These are phyloP conservation scores for Apiospora malaysiana DNA, from an alignment of 2,329 filamentous ascomycete species.

Conservation along the genomic window DNA sequence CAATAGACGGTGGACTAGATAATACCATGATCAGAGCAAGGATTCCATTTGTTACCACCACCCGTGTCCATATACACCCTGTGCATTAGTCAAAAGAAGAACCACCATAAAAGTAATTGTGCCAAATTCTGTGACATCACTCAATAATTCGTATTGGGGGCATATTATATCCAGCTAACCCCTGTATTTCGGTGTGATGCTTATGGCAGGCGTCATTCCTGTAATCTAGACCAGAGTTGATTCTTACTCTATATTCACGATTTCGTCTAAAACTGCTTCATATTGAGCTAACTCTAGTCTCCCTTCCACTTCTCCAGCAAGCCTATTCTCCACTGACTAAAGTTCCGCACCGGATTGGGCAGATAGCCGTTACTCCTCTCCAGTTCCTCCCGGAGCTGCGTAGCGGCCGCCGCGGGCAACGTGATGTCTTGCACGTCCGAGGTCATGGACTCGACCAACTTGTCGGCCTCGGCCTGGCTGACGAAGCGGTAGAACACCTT, in stretches of 20 bases:
- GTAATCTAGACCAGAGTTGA: background rate
- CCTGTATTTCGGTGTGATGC: background rate
- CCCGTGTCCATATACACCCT: slow-evolving; percentile 62
- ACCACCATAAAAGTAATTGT: slow-evolving; percentile 14
- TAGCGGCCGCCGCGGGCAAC: slow-evolving; percentile 58
- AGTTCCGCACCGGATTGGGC: slow-evolving; percentile 60
- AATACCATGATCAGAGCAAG: slow-evolving; percentile 40
- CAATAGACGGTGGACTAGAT: slow-evolving; percentile 58
- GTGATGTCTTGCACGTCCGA: slow-evolving; percentile 65
- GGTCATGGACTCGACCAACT: slow-evolving; percentile 55
- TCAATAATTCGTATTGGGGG: background rate
- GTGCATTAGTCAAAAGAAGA: slow-evolving; percentile 63
- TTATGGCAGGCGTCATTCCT: background rate
- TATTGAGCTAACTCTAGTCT: background rate
- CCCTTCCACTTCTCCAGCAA: slow-evolving; percentile 60
- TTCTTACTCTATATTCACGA: background rate
- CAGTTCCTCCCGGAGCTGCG: slow-evolving; percentile 50
- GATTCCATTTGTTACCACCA: slow-evolving; percentile 58
- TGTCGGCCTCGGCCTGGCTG: slow-evolving; percentile 49
- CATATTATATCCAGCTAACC: background rate
- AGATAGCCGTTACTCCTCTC: slow-evolving; percentile 56
- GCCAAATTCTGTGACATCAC: slow-evolving; percentile 1
- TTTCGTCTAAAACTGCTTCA: background rate
- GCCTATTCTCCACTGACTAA: slow-evolving; percentile 72
- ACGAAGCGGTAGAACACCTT: slow-evolving; percentile 60